Evolutionary conservation across 23 red algal species (phyloP).

Genomic region (Gracilaria domingensis): DNA sequence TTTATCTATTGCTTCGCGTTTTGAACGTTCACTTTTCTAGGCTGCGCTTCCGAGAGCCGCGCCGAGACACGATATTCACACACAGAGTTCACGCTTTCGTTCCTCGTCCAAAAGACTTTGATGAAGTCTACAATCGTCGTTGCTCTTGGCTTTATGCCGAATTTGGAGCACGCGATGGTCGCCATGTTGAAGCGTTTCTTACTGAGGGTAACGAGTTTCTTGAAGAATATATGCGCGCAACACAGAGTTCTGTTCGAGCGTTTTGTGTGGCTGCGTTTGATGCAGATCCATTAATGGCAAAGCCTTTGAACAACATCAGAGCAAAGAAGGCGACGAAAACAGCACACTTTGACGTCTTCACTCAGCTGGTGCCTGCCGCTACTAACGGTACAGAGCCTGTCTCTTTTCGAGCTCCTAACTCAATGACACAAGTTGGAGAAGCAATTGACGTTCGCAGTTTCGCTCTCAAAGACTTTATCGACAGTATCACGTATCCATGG

Average conservation of each 20-base stretch:
- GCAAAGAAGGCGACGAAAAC: not conserved
- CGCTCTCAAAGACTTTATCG: constrained; percentile 35
- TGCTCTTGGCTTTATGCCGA: constrained; percentile 75
- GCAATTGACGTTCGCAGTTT: constrained; percentile 24
- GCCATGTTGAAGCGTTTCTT: constrained; percentile 52
- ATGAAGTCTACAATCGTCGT: constrained; percentile 22
- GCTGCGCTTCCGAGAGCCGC: constrained; percentile 27
- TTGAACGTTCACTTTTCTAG: constrained; percentile 19
- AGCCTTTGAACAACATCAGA: constrained; percentile 50
- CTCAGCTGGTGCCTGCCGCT: constrained; percentile 44
- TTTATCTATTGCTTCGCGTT: not conserved
- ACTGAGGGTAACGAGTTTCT: constrained; percentile 54
- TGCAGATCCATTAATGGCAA: constrained; percentile 53
- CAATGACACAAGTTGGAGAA: constrained; percentile 3
- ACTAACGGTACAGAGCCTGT: constrained; percentile 33
- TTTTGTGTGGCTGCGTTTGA: constrained; percentile 68
- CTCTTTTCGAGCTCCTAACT: constrained; percentile 28
- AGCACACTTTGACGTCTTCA: constrained; percentile 57
- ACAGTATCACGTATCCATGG: constrained; percentile 40
- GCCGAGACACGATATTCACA: constrained; percentile 46
- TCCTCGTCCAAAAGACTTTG: constrained; percentile 38
- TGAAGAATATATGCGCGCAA: constrained; percentile 68
- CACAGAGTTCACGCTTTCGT: constrained; percentile 61
- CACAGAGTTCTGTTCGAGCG: constrained; percentile 34
- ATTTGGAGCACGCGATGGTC: constrained; percentile 62